phyloP scores from a whole-genome alignment of 306 rosid genomes.

The Nissolia schottii region DNA sequence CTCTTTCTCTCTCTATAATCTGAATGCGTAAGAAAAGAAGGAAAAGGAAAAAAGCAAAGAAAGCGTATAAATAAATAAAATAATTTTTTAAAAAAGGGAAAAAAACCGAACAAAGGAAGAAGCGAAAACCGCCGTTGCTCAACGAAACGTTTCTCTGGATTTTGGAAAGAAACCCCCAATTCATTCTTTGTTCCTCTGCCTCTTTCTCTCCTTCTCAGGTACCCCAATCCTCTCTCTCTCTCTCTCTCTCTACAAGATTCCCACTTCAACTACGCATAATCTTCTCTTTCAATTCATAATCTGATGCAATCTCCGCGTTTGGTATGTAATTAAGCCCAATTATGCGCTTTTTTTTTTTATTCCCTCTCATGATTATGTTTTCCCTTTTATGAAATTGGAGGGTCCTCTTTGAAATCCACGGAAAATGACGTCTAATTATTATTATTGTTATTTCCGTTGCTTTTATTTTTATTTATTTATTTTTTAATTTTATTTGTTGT shows the following conservation, averaged over 20 bases:
- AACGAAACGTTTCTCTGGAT: conserved; percentile 21
- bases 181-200: conserved; percentile 39
- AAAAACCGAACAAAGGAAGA: neutral
- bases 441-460: neutral
- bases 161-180: neutral
- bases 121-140: neutral
- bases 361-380: neutral
- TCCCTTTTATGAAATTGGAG: neutral
- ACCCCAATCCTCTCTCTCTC: conserved; percentile 6
- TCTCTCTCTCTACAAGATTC: conserved; percentile 8
- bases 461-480: no score
- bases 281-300: conserved; percentile 7
- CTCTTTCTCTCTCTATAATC: neutral
- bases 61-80: neutral
- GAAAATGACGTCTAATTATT: neutral
- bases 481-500: no score
- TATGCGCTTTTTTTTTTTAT: neutral
- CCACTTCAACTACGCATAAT: neutral
- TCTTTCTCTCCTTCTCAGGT: conserved; percentile 27
- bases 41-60: neutral
- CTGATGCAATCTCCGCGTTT: neutral
- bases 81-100: neutral
- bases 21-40: neutral
- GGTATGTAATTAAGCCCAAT: neutral
- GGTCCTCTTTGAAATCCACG: neutral